A percentile compares a stretch with the other conserved stretches of the same genome.
These are phyloP conservation scores for Colletotrichum tofieldiae DNA, from an alignment of 2,329 filamentous ascomycete genomes.

Conservation along the genomic window DNA sequence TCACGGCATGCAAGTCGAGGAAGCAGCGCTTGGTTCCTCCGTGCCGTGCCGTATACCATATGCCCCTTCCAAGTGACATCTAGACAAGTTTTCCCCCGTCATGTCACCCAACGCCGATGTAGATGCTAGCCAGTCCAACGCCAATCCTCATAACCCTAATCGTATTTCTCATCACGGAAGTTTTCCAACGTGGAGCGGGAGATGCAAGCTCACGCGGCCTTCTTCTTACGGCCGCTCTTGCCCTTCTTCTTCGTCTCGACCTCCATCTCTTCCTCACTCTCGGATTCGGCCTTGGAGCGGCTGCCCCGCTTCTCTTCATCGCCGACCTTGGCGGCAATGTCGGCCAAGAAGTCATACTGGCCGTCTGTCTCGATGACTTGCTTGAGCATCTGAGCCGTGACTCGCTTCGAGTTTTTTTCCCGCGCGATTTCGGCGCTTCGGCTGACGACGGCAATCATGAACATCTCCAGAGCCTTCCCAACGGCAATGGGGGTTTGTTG, in stretches of 20 bases:
- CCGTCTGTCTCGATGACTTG: conserved; percentile 89
- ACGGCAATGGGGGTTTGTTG: conserved; percentile 98
- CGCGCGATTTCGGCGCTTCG: conserved; percentile 89
- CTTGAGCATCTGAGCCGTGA: conserved; percentile 93
- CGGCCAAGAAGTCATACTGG: conserved; percentile 93
- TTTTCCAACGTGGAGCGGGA: not conserved
- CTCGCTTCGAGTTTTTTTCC: conserved; percentile 87
- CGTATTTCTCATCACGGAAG: conserved; percentile 40
- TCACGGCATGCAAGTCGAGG: conserved; percentile 36
- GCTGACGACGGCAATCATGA: conserved; percentile 95
- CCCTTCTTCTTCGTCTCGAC: conserved; percentile 65
- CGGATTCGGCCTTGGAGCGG: conserved; percentile 65
- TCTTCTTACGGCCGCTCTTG: conserved; percentile 66
- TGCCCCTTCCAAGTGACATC: conserved; percentile 32
- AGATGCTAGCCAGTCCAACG: conserved; percentile 48
- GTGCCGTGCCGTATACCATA: conserved; percentile 32
- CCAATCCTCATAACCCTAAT: conserved; percentile 44
- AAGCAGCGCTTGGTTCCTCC: conserved; percentile 41
- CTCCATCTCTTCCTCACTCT: conserved; percentile 66
- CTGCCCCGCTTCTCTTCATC: conserved; percentile 66
- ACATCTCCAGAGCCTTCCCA: conserved; percentile 94
- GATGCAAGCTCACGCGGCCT: conserved; percentile 49
- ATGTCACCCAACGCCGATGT: conserved; percentile 48
- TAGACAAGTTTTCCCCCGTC: conserved; percentile 32
- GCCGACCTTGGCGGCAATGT: conserved; percentile 90